Evolutionary conservation across 2,329 filamentous ascomycete species (phyloP).

Genomic region (Botrytis fabae): DNA sequence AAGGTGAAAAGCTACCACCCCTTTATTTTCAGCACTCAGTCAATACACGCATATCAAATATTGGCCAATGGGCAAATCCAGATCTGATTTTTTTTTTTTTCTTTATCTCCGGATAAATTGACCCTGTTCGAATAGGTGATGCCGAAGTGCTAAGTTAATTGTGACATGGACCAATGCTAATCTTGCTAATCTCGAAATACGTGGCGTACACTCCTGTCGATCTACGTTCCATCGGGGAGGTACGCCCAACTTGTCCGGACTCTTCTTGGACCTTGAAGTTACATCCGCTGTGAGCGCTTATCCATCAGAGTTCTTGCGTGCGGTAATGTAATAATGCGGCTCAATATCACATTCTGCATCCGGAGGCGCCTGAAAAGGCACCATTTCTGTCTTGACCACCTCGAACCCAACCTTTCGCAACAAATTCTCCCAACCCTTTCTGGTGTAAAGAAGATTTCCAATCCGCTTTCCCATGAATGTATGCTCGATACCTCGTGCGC

Average conservation of each 20-base stretch:
- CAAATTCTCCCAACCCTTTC: constrained; percentile 2
- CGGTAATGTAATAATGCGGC: constrained; percentile 15
- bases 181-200: neutral
- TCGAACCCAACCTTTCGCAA: constrained; percentile 11
- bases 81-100: neutral
- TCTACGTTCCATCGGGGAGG: neutral
- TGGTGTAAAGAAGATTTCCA: neutral
- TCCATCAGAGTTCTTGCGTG: neutral
- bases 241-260: neutral
- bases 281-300: neutral
- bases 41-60: neutral
- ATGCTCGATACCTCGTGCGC: constrained; percentile 11
- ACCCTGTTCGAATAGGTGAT: neutral
- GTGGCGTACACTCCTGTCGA: neutral
- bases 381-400: constrained; percentile 12
- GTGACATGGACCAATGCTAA: neutral
- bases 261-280: neutral
- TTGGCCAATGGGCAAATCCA: no score
- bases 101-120: no score
- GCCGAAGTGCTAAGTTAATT: neutral
- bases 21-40: neutral
- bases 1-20: neutral
- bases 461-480: constrained; percentile 10
- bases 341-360: constrained; percentile 15
- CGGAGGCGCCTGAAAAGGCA: neutral